phyloP scores from a whole-genome alignment of 805 yeast genomes.

The Scheffersomyces spartinae region DNA sequence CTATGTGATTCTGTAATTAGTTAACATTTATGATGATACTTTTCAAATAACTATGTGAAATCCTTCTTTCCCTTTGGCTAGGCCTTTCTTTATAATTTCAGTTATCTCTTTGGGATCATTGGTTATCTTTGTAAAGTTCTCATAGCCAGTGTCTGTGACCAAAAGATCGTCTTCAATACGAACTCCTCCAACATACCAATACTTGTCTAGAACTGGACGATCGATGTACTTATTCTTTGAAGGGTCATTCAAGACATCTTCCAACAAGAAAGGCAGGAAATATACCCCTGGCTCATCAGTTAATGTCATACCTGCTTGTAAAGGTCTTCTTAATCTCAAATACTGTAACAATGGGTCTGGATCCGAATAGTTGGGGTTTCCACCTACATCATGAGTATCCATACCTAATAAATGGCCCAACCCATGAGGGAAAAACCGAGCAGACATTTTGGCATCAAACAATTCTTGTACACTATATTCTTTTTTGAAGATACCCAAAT shows the following conservation, averaged over 20 bases:
- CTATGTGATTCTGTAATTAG: too few species aligned
- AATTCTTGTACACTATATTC: conserved; percentile 52
- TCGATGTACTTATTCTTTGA: conserved; percentile 48
- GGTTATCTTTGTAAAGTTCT: conserved; percentile 73
- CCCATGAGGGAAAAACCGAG: conserved; percentile 89
- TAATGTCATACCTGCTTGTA: conserved; percentile 70
- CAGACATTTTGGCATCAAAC: conserved; percentile 56
- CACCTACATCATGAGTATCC: conserved; percentile 96
- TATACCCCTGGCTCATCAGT: conserved; percentile 95
- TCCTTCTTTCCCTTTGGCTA: conserved; percentile 44
- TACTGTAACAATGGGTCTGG: conserved; percentile 65
- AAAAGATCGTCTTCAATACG: conserved; percentile 90
- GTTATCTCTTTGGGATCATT: conserved; percentile 79
- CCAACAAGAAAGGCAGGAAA: conserved; percentile 73
- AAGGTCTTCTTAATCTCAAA: conserved; percentile 67
- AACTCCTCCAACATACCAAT: conserved; percentile 91
- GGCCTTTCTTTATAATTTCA: conserved; percentile 61
- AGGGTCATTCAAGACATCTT: conserved; percentile 42
- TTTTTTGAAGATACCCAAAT: conserved; percentile 62
- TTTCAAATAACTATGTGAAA: conserved; percentile 47
- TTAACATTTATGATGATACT: too few species aligned
- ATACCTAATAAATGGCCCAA: conserved; percentile 87
- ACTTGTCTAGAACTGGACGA: conserved; percentile 54
- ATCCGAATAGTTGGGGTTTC: conserved; percentile 76
- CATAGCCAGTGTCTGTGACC: conserved; percentile 66